Evolutionary conservation across 2,329 filamentous ascomycete genomes (phyloP).

Genomic region (Ophiostoma himal-ulmi): DNA sequence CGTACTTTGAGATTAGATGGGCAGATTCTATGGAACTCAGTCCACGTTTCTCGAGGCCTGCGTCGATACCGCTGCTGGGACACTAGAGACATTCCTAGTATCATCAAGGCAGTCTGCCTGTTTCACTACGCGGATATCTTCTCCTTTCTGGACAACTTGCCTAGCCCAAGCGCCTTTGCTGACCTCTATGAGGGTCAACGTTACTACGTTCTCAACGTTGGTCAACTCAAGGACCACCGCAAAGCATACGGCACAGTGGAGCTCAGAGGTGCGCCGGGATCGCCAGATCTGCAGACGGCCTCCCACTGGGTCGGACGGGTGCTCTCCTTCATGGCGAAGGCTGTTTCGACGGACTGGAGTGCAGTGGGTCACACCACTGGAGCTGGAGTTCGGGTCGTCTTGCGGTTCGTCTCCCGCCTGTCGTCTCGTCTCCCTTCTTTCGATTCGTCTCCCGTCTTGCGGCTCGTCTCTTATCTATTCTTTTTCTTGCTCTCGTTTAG

Average conservation of each 20-base stretch:
- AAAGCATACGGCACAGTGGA: neutral
- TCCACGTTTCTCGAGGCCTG: neutral
- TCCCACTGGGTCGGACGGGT: neutral
- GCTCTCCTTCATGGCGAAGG: neutral
- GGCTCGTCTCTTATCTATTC: too few relatives aligned
- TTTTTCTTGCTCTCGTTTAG: too few relatives aligned
- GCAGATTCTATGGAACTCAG: neutral
- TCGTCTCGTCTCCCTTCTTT: too few relatives aligned
- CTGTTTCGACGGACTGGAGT: neutral
- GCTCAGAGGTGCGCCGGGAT: neutral
- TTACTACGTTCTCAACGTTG: neutral
- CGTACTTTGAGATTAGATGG: neutral
- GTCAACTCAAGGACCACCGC: neutral
- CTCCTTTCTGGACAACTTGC: neutral
- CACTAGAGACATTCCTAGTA: neutral
- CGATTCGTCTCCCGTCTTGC: too few relatives aligned
- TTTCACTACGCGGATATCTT: neutral
- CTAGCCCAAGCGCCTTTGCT: neutral
- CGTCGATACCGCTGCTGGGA: neutral
- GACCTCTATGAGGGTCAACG: neutral
- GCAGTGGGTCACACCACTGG: neutral
- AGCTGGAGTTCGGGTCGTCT: neutral
- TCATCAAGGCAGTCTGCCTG: neutral
- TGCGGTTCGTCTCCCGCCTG: too few relatives aligned
- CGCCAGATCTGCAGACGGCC: neutral